Conservation (phyloP, 73 alveolate genomes). For the Tetrahymena borealis region DNA sequence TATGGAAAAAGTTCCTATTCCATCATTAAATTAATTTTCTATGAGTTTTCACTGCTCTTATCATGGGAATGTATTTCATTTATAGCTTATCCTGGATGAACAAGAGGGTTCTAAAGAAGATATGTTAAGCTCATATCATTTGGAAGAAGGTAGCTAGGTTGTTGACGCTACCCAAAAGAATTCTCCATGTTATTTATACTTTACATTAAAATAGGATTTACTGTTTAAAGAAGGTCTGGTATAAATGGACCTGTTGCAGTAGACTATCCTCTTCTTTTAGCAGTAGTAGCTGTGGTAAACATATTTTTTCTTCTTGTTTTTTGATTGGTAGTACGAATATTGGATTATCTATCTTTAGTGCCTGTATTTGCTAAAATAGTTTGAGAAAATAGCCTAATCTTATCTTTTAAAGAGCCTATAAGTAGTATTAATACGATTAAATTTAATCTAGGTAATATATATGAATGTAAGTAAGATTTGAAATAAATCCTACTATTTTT, state of each 20-base stretch:
- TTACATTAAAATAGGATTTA: not conserved
- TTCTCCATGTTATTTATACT: not conserved
- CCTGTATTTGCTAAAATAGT: not conserved
- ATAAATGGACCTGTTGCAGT: not conserved
- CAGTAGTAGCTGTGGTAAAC: not conserved
- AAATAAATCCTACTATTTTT: not conserved
- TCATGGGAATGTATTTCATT: not conserved
- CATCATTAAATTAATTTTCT: not conserved
- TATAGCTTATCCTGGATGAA: not conserved
- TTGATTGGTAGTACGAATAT: not conserved
- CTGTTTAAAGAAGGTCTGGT: not conserved
- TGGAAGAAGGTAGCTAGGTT: not conserved
- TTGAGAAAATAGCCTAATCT: not conserved
- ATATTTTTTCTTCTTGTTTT: not conserved
- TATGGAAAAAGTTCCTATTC: not conserved
- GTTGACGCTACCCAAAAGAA: not conserved
- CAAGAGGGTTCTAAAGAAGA: not conserved
- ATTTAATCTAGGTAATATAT: not conserved
- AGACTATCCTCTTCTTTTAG: not conserved
- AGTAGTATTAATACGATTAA: too few relatives aligned
- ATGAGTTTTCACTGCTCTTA: not conserved
- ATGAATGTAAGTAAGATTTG: not conserved
- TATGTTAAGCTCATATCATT: not conserved
- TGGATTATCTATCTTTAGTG: not conserved
- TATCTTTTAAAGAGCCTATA: not conserved